These are phyloP conservation scores for Entelexis sorbosivorans DNA, from an alignment of 1,139 yeast genomes.

Conservation along the genomic window DNA sequence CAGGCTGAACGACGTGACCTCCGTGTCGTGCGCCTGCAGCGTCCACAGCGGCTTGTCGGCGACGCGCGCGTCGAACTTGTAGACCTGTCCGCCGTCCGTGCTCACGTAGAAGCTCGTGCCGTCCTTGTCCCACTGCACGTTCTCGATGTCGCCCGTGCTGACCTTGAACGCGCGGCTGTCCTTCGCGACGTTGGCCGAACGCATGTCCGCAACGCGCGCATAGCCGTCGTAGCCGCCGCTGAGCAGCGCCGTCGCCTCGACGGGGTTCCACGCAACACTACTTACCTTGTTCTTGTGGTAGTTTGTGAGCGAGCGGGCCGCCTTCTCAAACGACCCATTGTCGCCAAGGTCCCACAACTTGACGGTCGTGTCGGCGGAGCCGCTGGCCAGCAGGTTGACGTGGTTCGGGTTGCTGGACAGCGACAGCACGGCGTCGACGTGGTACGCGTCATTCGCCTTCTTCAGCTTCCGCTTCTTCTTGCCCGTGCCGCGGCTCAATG, in stretches of 20 bases:
- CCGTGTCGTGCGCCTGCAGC: conserved; percentile 92
- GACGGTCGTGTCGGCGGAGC: conserved; percentile 90
- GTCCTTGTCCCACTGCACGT: conserved; percentile 51
- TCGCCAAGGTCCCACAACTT: conserved; percentile 82
- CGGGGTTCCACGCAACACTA: conserved; percentile 73
- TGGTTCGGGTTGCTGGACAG: conserved; percentile 71
- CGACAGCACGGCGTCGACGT: conserved; percentile 87
- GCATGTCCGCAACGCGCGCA: conserved; percentile 71
- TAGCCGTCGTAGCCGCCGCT: conserved; percentile 90
- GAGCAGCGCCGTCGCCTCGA: conserved; percentile 64
- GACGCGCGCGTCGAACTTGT: conserved; percentile 76
- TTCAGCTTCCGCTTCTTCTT: conserved; percentile 40
- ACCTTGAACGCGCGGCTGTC: conserved; percentile 55
- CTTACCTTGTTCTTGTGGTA: conserved; percentile 71
- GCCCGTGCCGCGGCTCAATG: conserved; percentile 29
- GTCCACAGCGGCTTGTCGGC: conserved; percentile 71
- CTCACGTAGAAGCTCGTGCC: conserved; percentile 73
- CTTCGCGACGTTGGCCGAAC: conserved; percentile 58
- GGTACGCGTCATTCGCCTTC: conserved; percentile 67
- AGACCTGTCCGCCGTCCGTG: conserved; percentile 82
- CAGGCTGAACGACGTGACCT: conserved; percentile 70
- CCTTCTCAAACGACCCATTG: conserved; percentile 48
- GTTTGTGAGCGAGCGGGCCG: conserved; percentile 30
- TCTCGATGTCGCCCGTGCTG: conserved; percentile 65
- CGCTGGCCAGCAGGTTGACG: conserved; percentile 79